A percentile compares a stretch with the other conserved stretches of the same genome.
Evolutionary conservation across 148 eudicot genomes (phyloP).

Genomic region (Talinum fruticosum): DNA sequence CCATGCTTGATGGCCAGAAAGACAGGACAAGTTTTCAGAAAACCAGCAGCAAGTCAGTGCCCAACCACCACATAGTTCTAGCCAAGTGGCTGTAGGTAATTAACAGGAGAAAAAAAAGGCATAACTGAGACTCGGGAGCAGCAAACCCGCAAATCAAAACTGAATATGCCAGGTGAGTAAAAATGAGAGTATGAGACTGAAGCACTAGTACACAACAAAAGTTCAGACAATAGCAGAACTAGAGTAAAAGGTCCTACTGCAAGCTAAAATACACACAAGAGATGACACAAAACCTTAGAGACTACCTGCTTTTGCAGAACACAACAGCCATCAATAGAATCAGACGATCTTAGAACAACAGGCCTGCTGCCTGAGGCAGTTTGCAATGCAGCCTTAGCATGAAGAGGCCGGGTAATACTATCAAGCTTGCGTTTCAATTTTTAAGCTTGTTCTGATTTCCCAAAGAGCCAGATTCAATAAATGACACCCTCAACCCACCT

Average conservation of each 20-base stretch:
- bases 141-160: neutral
- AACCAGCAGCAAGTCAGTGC: neutral
- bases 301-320: conserved; percentile 15
- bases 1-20: no score
- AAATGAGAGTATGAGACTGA: neutral
- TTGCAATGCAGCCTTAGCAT: conserved; percentile 16
- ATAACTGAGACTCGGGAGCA: neutral
- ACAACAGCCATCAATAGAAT: conserved; percentile 3
- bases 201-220: neutral
- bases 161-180: neutral
- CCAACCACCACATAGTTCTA: neutral
- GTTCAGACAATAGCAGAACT: neutral
- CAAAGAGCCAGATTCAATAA: conserved; percentile 10
- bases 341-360: conserved; percentile 12
- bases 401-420: conserved; percentile 35
- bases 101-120: neutral
- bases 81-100: neutral
- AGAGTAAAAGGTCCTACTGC: neutral
- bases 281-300: neutral
- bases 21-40: no score
- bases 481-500: conserved; percentile 11
- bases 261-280: neutral
- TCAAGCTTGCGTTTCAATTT: conserved; percentile 44
- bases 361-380: conserved; percentile 9
- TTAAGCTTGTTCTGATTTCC: conserved; percentile 30